Evolutionary conservation across 1,139 yeast species (phyloP).

Genomic region (Kazachstania sp.): DNA sequence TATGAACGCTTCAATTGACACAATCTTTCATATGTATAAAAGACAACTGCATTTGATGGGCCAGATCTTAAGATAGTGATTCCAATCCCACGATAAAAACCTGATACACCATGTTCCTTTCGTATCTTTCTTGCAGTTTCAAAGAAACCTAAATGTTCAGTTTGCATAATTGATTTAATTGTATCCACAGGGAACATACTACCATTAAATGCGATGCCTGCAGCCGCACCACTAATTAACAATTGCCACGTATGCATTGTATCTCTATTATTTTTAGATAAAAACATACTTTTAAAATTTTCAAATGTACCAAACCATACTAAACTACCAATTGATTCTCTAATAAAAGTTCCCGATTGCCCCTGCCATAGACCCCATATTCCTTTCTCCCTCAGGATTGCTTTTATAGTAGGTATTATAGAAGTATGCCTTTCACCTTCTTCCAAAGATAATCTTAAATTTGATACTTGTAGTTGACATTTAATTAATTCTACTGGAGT

Average conservation of each 20-base stretch:
- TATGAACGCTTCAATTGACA: conserved; percentile 4
- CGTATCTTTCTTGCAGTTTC: conserved; percentile 36
- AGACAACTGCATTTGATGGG: conserved; percentile 85
- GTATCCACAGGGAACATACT: conserved; percentile 87
- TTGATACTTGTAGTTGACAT: conserved; percentile 79
- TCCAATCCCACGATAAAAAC: conserved; percentile 77
- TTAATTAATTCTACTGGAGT: conserved; percentile 88
- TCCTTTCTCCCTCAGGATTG: conserved; percentile 46
- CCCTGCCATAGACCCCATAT: conserved; percentile 73
- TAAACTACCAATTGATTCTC: conserved; percentile 87
- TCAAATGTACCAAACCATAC: conserved; percentile 94
- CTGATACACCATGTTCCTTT: conserved; percentile 40
- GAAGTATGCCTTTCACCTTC: conserved; percentile 13
- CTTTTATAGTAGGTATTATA: conserved; percentile 37
- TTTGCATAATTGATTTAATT: conserved; percentile 79
- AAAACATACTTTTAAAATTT: conserved; percentile 38
- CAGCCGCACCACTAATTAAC: conserved; percentile 70
- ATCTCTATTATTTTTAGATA: conserved; percentile 2
- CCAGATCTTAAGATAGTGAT: conserved; percentile 73
- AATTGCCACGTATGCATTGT: conserved; percentile 44
- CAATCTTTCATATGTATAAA: conserved; percentile 65
- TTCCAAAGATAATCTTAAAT: conserved; percentile 14
- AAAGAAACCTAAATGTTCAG: conserved; percentile 32
- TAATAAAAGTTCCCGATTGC: conserved; percentile 65
- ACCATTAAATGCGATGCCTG: conserved; percentile 75